Conservation (phyloP, 805 yeast genomes). For the Yarrowia deformans region DNA sequence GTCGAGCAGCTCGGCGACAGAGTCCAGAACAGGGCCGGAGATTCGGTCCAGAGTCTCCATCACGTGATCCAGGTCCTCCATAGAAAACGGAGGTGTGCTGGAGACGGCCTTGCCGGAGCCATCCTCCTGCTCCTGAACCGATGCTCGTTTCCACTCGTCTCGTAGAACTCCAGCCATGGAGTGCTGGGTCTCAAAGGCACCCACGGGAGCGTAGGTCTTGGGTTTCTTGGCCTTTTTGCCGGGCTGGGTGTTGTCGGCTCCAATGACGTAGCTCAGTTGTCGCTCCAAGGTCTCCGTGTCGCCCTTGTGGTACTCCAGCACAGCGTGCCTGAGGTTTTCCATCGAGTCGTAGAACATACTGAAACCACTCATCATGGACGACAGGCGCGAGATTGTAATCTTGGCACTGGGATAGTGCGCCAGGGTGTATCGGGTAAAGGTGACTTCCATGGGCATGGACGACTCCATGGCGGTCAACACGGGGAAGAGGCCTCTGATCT, state of each 20-base stretch:
- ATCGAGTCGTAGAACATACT: constrained; percentile 31
- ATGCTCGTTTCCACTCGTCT: constrained; percentile 24
- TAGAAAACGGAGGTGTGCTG: constrained; percentile 1
- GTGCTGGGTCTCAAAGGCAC: constrained; percentile 44
- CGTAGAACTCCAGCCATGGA: constrained; percentile 34
- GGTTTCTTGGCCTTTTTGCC: constrained; percentile 7
- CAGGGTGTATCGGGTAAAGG: constrained; percentile 41
- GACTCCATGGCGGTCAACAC: constrained; percentile 43
- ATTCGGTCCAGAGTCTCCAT: constrained; percentile 23
- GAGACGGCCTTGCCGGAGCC: not conserved
- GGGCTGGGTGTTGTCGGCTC: not conserved
- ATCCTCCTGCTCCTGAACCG: not conserved
- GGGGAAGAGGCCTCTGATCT: constrained; percentile 34
- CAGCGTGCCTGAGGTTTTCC: constrained; percentile 40
- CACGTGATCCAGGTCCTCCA: constrained; percentile 13
- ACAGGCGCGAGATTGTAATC: constrained; percentile 14
- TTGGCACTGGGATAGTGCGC: constrained; percentile 13
- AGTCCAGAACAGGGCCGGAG: constrained; percentile 16
- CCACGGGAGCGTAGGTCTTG: constrained; percentile 43
- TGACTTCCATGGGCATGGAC: constrained; percentile 44
- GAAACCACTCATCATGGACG: constrained; percentile 32
- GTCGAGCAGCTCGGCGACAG: constrained; percentile 41
- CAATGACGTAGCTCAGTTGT: constrained; percentile 41
- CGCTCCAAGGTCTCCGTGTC: constrained; percentile 42
- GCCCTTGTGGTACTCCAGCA: constrained; percentile 42